Evolutionary conservation across 73 alveolate species (phyloP).

Genomic region (Durusdinium trenchii): DNA sequence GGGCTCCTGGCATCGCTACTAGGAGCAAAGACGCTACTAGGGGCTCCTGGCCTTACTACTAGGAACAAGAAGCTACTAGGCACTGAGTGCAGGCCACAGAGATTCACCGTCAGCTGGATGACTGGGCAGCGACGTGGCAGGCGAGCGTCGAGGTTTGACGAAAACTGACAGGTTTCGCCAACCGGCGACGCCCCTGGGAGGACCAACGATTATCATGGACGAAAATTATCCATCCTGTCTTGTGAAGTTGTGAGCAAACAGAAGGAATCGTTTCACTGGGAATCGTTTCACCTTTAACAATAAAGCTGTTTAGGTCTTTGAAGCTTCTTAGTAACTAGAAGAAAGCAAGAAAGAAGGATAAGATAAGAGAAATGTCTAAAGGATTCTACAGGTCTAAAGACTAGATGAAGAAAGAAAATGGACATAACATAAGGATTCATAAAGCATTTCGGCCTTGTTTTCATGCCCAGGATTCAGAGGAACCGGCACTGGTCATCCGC

Average conservation of each 20-base stretch:
- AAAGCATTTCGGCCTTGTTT: too few relatives aligned
- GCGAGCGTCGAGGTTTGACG: not conserved
- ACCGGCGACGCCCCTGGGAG: too few relatives aligned
- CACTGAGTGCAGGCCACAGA: too few relatives aligned
- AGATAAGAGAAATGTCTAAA: not conserved
- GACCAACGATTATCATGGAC: not conserved
- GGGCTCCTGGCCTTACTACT: too few relatives aligned
- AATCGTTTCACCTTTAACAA: not conserved
- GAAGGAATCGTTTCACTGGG: not conserved
- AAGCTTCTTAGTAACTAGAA: not conserved
- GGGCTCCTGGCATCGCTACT: too few relatives aligned
- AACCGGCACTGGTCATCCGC: slow-evolving; percentile 2
- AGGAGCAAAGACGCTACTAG: too few relatives aligned
- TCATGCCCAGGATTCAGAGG: slow-evolving; percentile 52
- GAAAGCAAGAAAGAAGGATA: not conserved
- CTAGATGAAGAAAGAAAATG: too few relatives aligned
- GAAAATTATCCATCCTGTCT: not conserved
- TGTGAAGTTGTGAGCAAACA: not conserved
- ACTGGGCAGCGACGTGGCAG: slow-evolving; percentile 75
- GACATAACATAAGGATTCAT: too few relatives aligned
- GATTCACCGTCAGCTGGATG: slow-evolving; percentile 29
- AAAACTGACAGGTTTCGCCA: too few relatives aligned
- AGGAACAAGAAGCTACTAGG: too few relatives aligned
- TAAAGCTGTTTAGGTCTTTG: not conserved
- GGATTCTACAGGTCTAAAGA: too few relatives aligned